phyloP scores from a whole-genome alignment of 2,329 filamentous ascomycete species.

The Chalara sp. region DNA sequence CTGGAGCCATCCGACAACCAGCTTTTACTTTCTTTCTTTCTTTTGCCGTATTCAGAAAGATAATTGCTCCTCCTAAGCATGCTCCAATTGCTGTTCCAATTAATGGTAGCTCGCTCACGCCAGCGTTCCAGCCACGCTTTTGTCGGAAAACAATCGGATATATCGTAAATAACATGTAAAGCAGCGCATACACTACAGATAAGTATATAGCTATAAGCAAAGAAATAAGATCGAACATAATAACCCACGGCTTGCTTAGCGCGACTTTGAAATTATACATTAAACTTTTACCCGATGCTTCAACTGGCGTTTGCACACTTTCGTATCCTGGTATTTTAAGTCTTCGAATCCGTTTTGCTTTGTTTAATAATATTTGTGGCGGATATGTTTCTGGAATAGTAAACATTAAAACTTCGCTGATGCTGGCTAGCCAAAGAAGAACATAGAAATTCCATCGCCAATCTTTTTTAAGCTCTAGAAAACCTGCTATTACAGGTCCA shows the following conservation, averaged over 20 bases:
- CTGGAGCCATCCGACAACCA: conserved; percentile 29
- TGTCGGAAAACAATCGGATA: conserved; percentile 25
- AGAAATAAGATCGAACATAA: conserved; percentile 83
- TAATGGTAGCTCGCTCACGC: conserved; percentile 57
- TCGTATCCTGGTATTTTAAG: conserved; percentile 45
- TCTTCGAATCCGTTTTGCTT: conserved; percentile 44
- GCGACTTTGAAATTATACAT: conserved; percentile 61
- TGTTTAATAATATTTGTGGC: conserved; percentile 43
- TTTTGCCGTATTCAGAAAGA: conserved; percentile 38
- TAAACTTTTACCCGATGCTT: conserved; percentile 50
- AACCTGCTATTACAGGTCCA: conserved; percentile 43
- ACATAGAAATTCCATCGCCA: conserved; percentile 50
- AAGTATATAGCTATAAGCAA: conserved; percentile 79
- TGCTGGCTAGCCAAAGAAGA: conserved; percentile 36
- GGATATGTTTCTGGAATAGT: conserved; percentile 52
- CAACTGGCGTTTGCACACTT: conserved; percentile 47
- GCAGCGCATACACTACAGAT: conserved; percentile 36
- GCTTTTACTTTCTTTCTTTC: conserved; percentile 28
- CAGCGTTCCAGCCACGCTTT: conserved; percentile 36
- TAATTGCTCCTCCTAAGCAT: conserved; percentile 30
- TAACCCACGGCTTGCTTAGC: conserved; percentile 85
- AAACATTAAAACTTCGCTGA: conserved; percentile 39
- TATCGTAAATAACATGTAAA: conserved; percentile 26
- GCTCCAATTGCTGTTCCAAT: conserved; percentile 50
- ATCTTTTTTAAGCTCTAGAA: conserved; percentile 43